A percentile compares a stretch with the other conserved stretches of the same genome.
Conservation (phyloP, 2,329 filamentous ascomycete genomes). For the Penicillium capsulatum region DNA sequence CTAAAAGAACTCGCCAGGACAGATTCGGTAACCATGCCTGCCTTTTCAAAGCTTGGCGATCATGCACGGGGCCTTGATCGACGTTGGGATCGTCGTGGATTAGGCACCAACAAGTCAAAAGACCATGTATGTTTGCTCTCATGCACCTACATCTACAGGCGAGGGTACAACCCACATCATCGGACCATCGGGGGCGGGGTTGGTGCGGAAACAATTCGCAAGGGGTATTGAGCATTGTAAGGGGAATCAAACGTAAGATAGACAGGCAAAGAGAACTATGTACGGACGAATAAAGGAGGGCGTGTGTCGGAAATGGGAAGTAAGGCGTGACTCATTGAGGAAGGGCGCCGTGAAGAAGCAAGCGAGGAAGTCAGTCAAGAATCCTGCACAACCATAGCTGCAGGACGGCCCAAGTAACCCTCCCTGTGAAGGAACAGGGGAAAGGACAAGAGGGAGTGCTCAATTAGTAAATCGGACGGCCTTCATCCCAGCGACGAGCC, state of each 20-base stretch:
- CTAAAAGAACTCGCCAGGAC: too few species aligned
- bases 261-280: conserved; percentile 18
- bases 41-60: too few species aligned
- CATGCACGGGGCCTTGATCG: too few species aligned
- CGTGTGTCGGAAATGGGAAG: not conserved
- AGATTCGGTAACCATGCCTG: too few species aligned
- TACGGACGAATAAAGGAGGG: conserved; percentile 7
- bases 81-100: too few species aligned
- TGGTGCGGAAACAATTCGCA: too few species aligned
- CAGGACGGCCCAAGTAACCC: conserved; percentile 9
- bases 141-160: too few species aligned
- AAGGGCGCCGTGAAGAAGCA: conserved; percentile 2
- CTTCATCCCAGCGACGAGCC: conserved; percentile 40
- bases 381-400: conserved; percentile 5
- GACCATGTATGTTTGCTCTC: too few species aligned
- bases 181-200: too few species aligned
- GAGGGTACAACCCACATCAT: too few species aligned
- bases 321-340: conserved; percentile 10
- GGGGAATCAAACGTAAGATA: conserved; percentile 1
- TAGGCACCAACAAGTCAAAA: too few species aligned
- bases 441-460: not conserved
- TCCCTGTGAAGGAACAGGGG: not conserved
- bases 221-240: conserved; percentile 14
- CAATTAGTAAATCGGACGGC: conserved; percentile 40
- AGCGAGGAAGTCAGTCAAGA: conserved; percentile 10